Percentiles rank a stretch among this genome's conserved stretches.
These are phyloP conservation scores for Amanita exitialis DNA, from an alignment of 768 basidiomycete genomes.

Conservation along the genomic window DNA sequence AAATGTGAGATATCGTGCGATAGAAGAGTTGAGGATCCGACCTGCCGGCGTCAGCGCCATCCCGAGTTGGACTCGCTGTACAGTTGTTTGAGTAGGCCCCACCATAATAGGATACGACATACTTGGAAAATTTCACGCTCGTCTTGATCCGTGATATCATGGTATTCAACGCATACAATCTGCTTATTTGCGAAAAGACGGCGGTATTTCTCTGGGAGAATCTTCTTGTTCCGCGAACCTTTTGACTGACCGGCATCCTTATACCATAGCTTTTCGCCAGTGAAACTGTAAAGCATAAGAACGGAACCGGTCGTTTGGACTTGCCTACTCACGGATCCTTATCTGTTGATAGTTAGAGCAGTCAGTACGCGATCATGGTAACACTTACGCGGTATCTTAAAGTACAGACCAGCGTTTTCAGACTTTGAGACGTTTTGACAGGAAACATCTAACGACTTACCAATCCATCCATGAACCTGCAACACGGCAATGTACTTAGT, in stretches of 20 bases:
- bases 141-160: slow-evolving; percentile 41
- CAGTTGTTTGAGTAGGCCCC: neutral
- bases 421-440: slow-evolving; percentile 1
- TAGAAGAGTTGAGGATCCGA: neutral
- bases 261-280: slow-evolving; percentile 47
- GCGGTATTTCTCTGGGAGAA: slow-evolving; percentile 46
- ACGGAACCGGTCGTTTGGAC: slow-evolving; percentile 9
- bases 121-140: slow-evolving; percentile 73
- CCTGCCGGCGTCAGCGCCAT: slow-evolving; percentile 63
- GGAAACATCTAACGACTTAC: slow-evolving; percentile 26
- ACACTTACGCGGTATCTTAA: slow-evolving; percentile 44
- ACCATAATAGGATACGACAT: slow-evolving; percentile 5
- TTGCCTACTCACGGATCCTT: slow-evolving; percentile 24
- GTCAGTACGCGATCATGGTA: slow-evolving; percentile 15
- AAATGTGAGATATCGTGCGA: neutral
- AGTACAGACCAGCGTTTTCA: slow-evolving; percentile 2
- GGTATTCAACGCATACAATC: slow-evolving; percentile 74
- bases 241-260: slow-evolving; percentile 19
- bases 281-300: slow-evolving; percentile 18
- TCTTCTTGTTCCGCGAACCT: slow-evolving; percentile 11
- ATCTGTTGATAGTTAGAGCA: slow-evolving; percentile 20
- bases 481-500: neutral
- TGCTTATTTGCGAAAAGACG: slow-evolving; percentile 64
- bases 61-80: slow-evolving; percentile 66
- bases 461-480: slow-evolving; percentile 60